Percentiles rank a stretch among this genome's conserved stretches.
These are phyloP conservation scores for Phtheirospermum japonicum DNA, from an alignment of 257 asterid species.

Conservation along the genomic window DNA sequence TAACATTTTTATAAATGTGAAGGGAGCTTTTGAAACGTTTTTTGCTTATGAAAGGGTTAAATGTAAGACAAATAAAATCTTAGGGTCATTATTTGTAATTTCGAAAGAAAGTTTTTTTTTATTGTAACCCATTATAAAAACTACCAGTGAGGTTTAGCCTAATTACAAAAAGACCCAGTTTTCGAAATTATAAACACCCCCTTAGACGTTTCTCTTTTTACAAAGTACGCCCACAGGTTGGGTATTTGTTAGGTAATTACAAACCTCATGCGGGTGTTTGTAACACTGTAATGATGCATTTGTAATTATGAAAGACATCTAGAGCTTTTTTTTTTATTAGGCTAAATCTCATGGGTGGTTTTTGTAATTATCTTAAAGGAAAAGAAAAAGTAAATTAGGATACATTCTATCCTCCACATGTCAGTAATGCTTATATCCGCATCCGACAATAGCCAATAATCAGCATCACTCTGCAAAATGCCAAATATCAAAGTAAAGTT, in stretches of 20 bases:
- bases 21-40: too few relatives aligned
- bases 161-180: background rate
- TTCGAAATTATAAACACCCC: background rate
- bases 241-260: background rate
- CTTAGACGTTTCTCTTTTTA: background rate
- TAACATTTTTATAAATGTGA: too few relatives aligned
- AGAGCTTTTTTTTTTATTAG: background rate
- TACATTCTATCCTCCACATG: slow-evolving; percentile 76
- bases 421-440: slow-evolving; percentile 68
- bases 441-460: slow-evolving; percentile 77
- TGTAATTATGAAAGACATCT: background rate
- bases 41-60: background rate
- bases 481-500: background rate
- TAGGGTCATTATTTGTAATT: background rate
- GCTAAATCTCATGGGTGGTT: background rate
- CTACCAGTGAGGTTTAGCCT: background rate
- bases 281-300: background rate
- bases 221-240: background rate
- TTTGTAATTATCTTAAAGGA: background rate
- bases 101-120: background rate
- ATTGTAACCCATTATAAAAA: background rate
- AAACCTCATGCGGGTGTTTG: background rate
- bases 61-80: background rate
- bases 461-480: slow-evolving; percentile 56
- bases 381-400: slow-evolving; percentile 5